Evolutionary conservation across 2,329 filamentous ascomycete genomes (phyloP), one percentile per base, ranked within the genome.

Genomic region (Verticillium zaregamsianum): DNA sequence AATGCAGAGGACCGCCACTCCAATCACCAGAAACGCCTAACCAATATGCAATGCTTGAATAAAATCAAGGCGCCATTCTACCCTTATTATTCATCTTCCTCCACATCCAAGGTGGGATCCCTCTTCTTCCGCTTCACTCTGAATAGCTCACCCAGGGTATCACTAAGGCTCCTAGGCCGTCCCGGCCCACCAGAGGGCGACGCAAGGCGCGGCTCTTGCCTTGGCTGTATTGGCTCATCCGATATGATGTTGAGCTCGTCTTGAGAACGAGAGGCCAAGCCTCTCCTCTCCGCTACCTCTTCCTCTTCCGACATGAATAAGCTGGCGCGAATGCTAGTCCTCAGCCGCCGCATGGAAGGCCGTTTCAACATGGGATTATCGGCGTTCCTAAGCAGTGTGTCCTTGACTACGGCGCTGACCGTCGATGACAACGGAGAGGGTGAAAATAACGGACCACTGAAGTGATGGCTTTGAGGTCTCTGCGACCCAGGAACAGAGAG

Each of bases 361-460:
- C 74, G 78, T 49, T 76, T 76, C 6, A 76, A 63, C 23, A 75
- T 67, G 0, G 77, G 71, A 35, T 71, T 72, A 31, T 80, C 77
- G 17, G 80, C 74, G 35, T 79, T 77, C 12, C 81, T 75, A 2
- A 85, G 74, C 33, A 86, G 76, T 12, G 79, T 82, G 65, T 87
- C 84, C 52, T 83, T 81, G 54, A 87, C 81, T 0, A 85, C 83
- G 0, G 82, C 82, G 20, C 79, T 84, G 40, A 87, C 81, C 1
- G 85, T 86, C 0, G 84, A 86, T 2, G 84, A 85, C 37, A 87
- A 77, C 0, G 85, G 85, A 0, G 84, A 86, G 12, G 85, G 84
- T 3, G 84, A 86, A 63, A 86, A 84, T 40, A 87, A 79, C 2
- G 80, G 78, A 35, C 79, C 80, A 32, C 78, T 73, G 64, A 73